phyloP scores from a whole-genome alignment of 108 stramenopile species.

The Nannochloropsis granulata region DNA sequence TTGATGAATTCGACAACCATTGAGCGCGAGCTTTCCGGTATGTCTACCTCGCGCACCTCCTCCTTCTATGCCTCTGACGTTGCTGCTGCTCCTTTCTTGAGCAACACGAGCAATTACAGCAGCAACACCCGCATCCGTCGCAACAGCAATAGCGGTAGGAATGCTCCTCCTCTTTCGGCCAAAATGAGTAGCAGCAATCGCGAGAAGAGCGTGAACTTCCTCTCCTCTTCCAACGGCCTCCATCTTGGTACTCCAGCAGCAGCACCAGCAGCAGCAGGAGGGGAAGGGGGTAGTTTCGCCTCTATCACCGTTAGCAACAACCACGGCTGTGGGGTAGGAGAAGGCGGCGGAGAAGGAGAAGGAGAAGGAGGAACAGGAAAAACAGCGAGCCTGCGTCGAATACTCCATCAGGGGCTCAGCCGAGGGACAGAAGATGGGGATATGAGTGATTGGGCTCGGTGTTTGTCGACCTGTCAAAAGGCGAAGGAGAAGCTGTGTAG shows the following conservation, averaged over 20 bases:
- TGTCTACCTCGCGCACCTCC: not conserved
- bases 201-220: not conserved
- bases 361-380: not conserved
- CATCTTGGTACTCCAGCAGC: not conserved
- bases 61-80: not conserved
- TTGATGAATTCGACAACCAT: no score
- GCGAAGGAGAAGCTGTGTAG: not conserved
- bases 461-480: not conserved
- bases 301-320: not conserved
- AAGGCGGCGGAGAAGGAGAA: not conserved
- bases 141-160: no score
- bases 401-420: not conserved
- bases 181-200: not conserved
- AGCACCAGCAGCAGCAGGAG: not conserved
- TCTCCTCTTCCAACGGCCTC: not conserved
- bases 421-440: not conserved
- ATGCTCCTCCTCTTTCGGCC: no score
- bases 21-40: no score
- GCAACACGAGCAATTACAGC: no score
- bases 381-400: not conserved
- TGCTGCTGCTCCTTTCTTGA: no score
- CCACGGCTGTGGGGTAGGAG: not conserved
- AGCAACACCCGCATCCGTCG: no score
- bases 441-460: not conserved
- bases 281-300: not conserved